These are phyloP conservation scores for Syzygium malaccense DNA, from an alignment of 441 rosid genomes.

Conservation along the genomic window DNA sequence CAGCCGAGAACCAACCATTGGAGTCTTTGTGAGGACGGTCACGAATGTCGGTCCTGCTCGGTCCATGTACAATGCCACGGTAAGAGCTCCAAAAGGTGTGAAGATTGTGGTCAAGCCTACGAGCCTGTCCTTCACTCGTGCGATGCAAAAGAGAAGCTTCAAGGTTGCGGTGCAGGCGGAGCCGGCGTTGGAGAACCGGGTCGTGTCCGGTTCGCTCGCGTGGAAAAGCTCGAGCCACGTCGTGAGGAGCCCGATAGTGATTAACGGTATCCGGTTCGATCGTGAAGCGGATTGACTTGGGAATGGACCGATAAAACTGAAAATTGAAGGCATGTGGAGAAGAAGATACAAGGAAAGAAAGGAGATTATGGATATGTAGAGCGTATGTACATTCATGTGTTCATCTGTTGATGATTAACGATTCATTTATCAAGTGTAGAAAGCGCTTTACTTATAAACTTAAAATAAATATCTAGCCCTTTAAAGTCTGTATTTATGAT, in stretches of 20 bases:
- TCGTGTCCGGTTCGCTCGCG: slow-evolving; percentile 49
- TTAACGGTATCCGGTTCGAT: slow-evolving; percentile 14
- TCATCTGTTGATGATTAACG: background rate
- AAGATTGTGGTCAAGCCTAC: slow-evolving; percentile 37
- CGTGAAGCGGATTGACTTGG: background rate
- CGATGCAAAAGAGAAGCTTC: slow-evolving; percentile 51
- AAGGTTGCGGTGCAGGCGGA: slow-evolving; percentile 61
- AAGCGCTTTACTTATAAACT: background rate
- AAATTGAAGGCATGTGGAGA: background rate
- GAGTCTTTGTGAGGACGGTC: slow-evolving; percentile 42
- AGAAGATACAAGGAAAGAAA: background rate
- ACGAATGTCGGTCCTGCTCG: slow-evolving; percentile 48
- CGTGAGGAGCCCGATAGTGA: slow-evolving; percentile 57
- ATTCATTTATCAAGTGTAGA: background rate
- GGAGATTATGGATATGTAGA: background rate
- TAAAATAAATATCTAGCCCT: background rate
- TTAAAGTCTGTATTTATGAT: background rate
- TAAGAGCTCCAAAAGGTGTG: slow-evolving; percentile 42
- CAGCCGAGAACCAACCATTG: slow-evolving; percentile 14
- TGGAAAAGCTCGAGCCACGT: slow-evolving; percentile 39
- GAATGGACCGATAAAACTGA: background rate
- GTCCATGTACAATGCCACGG: slow-evolving; percentile 37
- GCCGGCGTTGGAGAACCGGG: slow-evolving; percentile 21
- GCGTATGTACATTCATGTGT: background rate
- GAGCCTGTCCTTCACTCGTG: slow-evolving; percentile 34